phyloP scores from a whole-genome alignment of 2,329 filamentous ascomycete genomes.

The Fusarium pilosicola region DNA sequence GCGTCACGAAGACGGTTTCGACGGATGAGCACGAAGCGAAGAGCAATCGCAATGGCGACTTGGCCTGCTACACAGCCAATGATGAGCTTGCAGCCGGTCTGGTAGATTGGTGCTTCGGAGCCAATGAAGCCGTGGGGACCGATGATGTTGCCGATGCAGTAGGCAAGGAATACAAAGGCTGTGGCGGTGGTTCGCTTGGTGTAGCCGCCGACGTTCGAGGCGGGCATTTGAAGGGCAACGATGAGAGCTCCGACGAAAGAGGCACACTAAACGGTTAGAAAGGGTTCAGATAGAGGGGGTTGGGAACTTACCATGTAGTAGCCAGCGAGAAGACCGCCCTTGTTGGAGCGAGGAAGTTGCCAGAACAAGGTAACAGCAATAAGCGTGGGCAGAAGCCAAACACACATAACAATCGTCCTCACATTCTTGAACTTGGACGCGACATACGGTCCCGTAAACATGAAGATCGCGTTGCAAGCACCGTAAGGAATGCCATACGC shows the following conservation, averaged over 20 bases:
- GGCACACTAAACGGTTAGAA: constrained; percentile 40
- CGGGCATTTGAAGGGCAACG: constrained; percentile 63
- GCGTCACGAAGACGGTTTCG: constrained; percentile 40
- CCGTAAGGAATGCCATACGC: constrained; percentile 65
- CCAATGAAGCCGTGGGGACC: constrained; percentile 54
- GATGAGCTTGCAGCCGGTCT: constrained; percentile 59
- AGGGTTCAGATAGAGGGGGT: rapidly evolving
- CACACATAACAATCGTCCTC: constrained; percentile 62
- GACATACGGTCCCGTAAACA: constrained; percentile 62
- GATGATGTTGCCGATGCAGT: constrained; percentile 49
- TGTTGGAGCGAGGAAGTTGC: constrained; percentile 55
- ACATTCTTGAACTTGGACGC: constrained; percentile 61
- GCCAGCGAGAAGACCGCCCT: constrained; percentile 59
- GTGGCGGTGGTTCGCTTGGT: constrained; percentile 59
- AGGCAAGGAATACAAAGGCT: constrained; percentile 58
- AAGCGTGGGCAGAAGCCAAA: constrained; percentile 63
- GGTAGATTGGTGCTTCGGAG: constrained; percentile 59
- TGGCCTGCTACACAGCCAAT: constrained; percentile 41
- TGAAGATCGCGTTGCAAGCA: constrained; percentile 62
- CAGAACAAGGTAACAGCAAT: constrained; percentile 61
- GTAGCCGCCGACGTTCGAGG: constrained; percentile 60
- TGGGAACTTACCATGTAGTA: constrained; percentile 57
- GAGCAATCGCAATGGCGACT: constrained; percentile 24
- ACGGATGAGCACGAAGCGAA: constrained; percentile 39
- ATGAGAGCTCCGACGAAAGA: constrained; percentile 64